A percentile compares a stretch with the other conserved stretches of the same genome.
Evolutionary conservation across 1,284 basidiomycete genomes (phyloP).

Genomic region (Wallemia hederae): DNA sequence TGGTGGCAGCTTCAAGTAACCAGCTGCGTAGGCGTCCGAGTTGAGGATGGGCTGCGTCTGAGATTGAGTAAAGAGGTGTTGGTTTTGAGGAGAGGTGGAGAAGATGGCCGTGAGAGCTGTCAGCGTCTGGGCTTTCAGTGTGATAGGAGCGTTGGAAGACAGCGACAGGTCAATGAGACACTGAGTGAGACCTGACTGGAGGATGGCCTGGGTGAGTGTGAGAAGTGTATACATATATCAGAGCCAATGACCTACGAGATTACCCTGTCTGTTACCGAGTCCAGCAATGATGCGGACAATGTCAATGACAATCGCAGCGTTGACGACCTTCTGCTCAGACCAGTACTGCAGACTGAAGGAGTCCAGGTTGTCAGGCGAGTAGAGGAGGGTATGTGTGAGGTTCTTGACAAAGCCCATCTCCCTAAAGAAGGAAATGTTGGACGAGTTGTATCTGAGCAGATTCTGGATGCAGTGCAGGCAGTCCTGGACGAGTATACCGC

Average conservation of each 20-base stretch:
- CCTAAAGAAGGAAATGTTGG: slow-evolving; percentile 93
- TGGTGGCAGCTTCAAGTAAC: slow-evolving; percentile 16
- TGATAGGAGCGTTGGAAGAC: slow-evolving; percentile 65
- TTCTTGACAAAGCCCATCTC: slow-evolving; percentile 60
- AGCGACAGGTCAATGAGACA: slow-evolving; percentile 64
- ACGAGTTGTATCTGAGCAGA: slow-evolving; percentile 67
- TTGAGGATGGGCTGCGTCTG: slow-evolving; percentile 17
- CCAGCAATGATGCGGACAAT: slow-evolving; percentile 40
- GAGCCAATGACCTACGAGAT: slow-evolving; percentile 4
- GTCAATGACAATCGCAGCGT: slow-evolving; percentile 44
- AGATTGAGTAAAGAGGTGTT: slow-evolving; percentile 20
- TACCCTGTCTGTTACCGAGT: slow-evolving; percentile 31
- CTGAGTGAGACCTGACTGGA: slow-evolving; percentile 33
- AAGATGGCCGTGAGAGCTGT: slow-evolving; percentile 40
- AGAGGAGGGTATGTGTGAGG: slow-evolving; percentile 55
- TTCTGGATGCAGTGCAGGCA: slow-evolving; percentile 58
- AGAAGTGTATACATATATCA: not conserved
- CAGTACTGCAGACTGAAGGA: slow-evolving; percentile 88
- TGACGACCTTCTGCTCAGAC: slow-evolving; percentile 63
- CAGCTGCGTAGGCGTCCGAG: slow-evolving; percentile 8
- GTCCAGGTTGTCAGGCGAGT: slow-evolving; percentile 50
- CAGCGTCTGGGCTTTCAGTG: slow-evolving; percentile 56
- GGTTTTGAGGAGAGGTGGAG: slow-evolving; percentile 19
- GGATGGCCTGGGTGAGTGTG: slow-evolving; percentile 16
- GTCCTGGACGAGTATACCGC: slow-evolving; percentile 61